These are phyloP conservation scores for Cytospora schulzeri DNA, from an alignment of 2,329 filamentous ascomycete genomes.

Conservation along the genomic window DNA sequence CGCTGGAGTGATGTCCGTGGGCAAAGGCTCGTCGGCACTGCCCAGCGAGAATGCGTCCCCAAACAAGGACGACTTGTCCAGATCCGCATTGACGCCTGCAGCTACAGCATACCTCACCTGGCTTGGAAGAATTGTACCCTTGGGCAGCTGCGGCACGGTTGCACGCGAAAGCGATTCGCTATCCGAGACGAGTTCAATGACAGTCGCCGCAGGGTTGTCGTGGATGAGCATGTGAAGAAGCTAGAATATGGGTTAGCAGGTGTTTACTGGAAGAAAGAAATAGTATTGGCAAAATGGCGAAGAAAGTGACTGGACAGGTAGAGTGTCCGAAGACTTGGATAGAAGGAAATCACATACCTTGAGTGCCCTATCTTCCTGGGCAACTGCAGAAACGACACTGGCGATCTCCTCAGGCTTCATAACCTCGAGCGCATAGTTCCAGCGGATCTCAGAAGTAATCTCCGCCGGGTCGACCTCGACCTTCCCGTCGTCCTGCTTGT, in stretches of 20 bases:
- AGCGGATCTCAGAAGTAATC: conserved; percentile 23
- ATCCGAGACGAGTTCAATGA: conserved; percentile 18
- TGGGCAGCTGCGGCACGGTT: not conserved
- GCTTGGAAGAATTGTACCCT: conserved; percentile 16
- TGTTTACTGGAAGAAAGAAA: too few species aligned
- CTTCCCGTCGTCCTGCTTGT: conserved; percentile 18
- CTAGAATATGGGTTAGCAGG: not conserved
- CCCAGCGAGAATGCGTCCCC: conserved; percentile 21
- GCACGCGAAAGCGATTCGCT: not conserved
- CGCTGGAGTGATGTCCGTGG: conserved; percentile 7
- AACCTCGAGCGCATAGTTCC: conserved; percentile 24
- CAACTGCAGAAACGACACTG: not conserved
- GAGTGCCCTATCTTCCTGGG: conserved; percentile 3
- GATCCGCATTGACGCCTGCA: not conserved
- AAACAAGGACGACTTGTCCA: conserved; percentile 4
- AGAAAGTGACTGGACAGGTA: too few species aligned
- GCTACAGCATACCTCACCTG: conserved; percentile 23
- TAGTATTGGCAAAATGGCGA: too few species aligned
- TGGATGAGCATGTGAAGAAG: conserved; percentile 23
- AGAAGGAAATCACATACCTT: too few species aligned
- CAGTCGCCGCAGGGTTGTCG: conserved; percentile 15
- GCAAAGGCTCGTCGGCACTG: conserved; percentile 9
- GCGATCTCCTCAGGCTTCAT: conserved; percentile 23
- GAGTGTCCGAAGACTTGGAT: too few species aligned
- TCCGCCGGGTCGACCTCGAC: conserved; percentile 23